A percentile compares a stretch with the other conserved stretches of the same genome.
phyloP scores from a whole-genome alignment of 257 asterid species.

The Solanum bukasovii region DNA sequence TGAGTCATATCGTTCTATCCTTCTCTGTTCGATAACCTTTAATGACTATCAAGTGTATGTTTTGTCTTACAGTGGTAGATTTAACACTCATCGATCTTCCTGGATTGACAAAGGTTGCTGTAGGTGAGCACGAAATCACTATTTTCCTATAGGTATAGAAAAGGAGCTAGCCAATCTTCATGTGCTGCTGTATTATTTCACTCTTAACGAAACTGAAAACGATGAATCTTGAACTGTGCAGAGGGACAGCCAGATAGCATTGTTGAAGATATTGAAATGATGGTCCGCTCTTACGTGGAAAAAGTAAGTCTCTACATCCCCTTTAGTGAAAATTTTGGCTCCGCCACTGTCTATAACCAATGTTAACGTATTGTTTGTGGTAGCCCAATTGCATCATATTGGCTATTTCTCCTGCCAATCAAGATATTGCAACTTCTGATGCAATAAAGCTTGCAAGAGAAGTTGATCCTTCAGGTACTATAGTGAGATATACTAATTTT shows the following conservation, averaged over 20 bases:
- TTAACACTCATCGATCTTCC: constrained; percentile 96
- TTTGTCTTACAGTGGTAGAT: constrained; percentile 68
- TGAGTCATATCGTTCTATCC: not conserved
- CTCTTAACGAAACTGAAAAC: not conserved
- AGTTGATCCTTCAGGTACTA: constrained; percentile 86
- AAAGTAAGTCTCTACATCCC: constrained; percentile 38
- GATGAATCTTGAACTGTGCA: constrained; percentile 25
- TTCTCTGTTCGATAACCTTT: not conserved
- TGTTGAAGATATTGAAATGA: constrained; percentile 88
- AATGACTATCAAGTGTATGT: not conserved
- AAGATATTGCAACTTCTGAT: constrained; percentile 97
- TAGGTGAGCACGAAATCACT: constrained; percentile 54
- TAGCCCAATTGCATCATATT: constrained; percentile 92
- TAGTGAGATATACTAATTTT: not conserved
- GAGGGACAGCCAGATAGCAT: constrained; percentile 92
- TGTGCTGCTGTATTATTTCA: not conserved
- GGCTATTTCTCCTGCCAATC: constrained; percentile 99
- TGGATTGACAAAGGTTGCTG: constrained; percentile 94
- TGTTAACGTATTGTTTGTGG: not conserved
- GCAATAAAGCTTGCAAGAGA: constrained; percentile 96
- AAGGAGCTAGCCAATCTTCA: not conserved
- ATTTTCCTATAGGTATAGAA: constrained; percentile 3
- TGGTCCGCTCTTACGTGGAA: constrained; percentile 96
- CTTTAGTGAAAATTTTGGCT: not conserved
- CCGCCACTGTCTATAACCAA: not conserved